phyloP scores from a whole-genome alignment of 2,329 filamentous ascomycete genomes.

The Colletotrichum lindemuthianum region DNA sequence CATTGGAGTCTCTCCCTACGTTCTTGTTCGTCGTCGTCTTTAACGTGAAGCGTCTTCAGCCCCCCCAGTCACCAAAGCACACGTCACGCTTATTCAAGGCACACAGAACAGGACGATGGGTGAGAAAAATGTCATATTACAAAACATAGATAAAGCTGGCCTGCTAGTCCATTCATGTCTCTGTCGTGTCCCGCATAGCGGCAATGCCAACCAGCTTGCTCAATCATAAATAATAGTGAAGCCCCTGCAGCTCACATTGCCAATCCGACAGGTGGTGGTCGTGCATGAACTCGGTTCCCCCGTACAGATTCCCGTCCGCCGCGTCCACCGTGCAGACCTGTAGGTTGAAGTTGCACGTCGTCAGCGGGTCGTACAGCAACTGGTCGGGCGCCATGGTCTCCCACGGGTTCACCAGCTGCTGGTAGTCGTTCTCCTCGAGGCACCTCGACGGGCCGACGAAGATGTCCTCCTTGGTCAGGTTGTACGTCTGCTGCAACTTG shows the following conservation, averaged over 20 bases:
- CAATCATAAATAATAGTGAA: neutral
- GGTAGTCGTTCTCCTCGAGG: slow-evolving; percentile 11
- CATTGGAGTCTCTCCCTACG: too few relatives aligned
- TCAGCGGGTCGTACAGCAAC: neutral
- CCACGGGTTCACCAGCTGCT: slow-evolving; percentile 15
- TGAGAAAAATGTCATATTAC: too few relatives aligned
- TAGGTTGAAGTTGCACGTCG: slow-evolving; percentile 5
- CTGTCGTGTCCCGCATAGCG: too few relatives aligned
- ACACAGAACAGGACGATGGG: too few relatives aligned
- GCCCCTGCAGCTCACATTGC: slow-evolving; percentile 5
- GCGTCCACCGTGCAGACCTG: slow-evolving; percentile 12
- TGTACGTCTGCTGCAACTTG: slow-evolving; percentile 2
- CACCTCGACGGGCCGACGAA: neutral
- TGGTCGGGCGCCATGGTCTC: neutral
- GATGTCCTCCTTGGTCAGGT: slow-evolving; percentile 9
- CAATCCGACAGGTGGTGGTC: neutral
- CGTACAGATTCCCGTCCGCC: neutral
- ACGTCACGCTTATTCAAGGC: too few relatives aligned
- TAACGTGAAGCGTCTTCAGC: too few relatives aligned
- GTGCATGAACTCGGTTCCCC: neutral
- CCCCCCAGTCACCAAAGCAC: too few relatives aligned
- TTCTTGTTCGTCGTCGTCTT: too few relatives aligned
- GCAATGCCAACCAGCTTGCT: too few relatives aligned
- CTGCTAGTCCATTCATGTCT: too few relatives aligned
- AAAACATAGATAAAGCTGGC: too few relatives aligned